Percentiles rank a stretch among this genome's conserved stretches.
These are phyloP conservation scores for Leccinum solheimii DNA, from an alignment of 1,284 basidiomycete species.

Conservation along the genomic window DNA sequence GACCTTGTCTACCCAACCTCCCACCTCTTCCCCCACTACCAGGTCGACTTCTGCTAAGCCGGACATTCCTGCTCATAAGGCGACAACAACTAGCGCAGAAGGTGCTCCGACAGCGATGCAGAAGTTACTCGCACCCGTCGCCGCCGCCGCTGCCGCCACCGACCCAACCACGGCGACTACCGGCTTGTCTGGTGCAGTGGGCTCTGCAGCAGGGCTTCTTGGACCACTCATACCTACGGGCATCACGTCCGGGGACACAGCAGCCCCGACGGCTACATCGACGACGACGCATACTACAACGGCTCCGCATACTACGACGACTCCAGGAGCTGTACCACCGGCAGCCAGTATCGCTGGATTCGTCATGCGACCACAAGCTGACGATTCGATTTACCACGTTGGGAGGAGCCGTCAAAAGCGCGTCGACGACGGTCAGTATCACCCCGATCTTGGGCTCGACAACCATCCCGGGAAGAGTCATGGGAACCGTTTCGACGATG, in stretches of 20 bases:
- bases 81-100: not conserved
- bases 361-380: not conserved
- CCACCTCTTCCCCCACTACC: not conserved
- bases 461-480: constrained; percentile 5
- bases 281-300: not conserved
- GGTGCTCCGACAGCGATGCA: not conserved
- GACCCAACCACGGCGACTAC: not conserved
- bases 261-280: not conserved
- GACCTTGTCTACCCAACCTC: not conserved
- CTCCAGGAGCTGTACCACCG: not conserved
- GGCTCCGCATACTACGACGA: not conserved
- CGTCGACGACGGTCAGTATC: constrained; percentile 11
- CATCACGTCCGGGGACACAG: not conserved
- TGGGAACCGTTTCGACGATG: constrained; percentile 6
- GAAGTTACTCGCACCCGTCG: not conserved
- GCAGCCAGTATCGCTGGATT: not conserved
- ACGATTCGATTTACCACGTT: constrained; percentile 1
- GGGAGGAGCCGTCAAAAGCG: constrained; percentile 3
- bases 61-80: not conserved
- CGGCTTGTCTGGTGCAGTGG: not conserved
- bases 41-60: not conserved
- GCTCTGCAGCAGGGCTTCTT: not conserved
- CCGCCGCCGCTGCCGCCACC: not conserved
- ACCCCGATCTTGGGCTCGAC: not conserved
- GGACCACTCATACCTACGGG: not conserved